phyloP scores from a whole-genome alignment of 2,329 filamentous ascomycete species.

The Plenodomus lindquistii region DNA sequence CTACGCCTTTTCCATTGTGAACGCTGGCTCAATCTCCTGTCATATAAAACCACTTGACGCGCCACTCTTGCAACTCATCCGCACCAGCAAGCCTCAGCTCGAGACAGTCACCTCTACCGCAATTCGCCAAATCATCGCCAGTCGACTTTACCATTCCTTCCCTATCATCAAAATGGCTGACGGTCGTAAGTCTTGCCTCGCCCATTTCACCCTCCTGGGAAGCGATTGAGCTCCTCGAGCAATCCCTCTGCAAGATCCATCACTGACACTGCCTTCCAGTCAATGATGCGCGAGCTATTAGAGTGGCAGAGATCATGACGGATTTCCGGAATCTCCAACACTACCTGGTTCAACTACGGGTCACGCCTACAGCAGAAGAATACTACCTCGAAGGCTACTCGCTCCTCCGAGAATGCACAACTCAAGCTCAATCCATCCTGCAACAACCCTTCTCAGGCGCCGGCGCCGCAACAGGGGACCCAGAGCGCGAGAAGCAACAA shows the following conservation, averaged over 20 bases:
- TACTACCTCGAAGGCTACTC: conserved; percentile 63
- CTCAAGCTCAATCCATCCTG: conserved; percentile 60
- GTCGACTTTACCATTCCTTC: conserved; percentile 12
- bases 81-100: conserved; percentile 24
- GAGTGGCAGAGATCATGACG: conserved; percentile 65
- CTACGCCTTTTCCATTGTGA: conserved; percentile 23
- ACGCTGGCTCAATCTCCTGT: conserved; percentile 30
- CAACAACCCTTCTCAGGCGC: conserved; percentile 56
- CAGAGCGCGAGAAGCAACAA: conserved; percentile 60
- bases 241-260: neutral
- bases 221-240: neutral
- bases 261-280: conserved; percentile 48
- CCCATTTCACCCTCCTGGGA: conserved; percentile 1
- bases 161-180: conserved; percentile 54
- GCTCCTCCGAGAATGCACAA: conserved; percentile 59
- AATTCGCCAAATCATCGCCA: conserved; percentile 15
- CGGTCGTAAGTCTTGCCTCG: conserved; percentile 54
- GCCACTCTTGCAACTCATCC: conserved; percentile 25
- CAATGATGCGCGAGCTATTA: conserved; percentile 66
- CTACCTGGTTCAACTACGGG: conserved; percentile 60
- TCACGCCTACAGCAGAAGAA: conserved; percentile 57
- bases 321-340: conserved; percentile 65
- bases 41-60: conserved; percentile 45
- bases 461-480: conserved; percentile 49
- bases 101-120: conserved; percentile 7